Conservation (phyloP, 2,329 filamentous ascomycete species). For the Fusarium sp. region DNA sequence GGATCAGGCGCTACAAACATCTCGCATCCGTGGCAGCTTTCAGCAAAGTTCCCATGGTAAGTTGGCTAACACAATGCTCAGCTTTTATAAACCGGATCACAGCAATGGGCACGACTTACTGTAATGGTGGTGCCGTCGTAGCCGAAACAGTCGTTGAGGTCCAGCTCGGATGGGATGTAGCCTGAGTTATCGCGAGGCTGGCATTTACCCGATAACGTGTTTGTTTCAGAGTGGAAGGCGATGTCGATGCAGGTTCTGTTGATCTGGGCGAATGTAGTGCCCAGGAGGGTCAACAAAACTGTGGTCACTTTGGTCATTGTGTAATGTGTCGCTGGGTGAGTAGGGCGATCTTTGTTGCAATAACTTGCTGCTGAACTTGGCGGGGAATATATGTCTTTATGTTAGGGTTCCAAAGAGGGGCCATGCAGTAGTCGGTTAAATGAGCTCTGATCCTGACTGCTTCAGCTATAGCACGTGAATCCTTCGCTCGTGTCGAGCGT, state of each 20-base stretch:
- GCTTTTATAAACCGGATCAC: fast-evolving
- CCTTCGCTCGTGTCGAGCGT: background rate
- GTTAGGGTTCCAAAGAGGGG: background rate
- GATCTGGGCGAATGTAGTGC: background rate
- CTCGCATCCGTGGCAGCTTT: background rate
- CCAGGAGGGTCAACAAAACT: background rate
- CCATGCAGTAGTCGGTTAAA: background rate
- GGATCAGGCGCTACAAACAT: conserved; percentile 5
- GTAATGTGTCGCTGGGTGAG: fast-evolving
- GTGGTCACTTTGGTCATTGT: background rate
- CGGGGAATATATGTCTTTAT: background rate
- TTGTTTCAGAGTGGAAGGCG: background rate
- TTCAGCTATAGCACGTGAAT: background rate
- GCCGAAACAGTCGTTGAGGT: conserved; percentile 9
- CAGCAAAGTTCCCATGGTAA: background rate
- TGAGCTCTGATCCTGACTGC: background rate
- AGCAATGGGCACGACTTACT: background rate
- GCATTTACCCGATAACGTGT: background rate
- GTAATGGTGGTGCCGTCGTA: background rate
- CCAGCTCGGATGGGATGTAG: background rate
- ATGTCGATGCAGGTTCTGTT: conserved; percentile 1
- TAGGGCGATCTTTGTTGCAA: fast-evolving
- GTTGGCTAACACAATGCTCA: background rate
- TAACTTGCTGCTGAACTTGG: too few species aligned
- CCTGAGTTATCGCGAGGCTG: conserved; percentile 3